Conservation (phyloP, 352 stramenopile species). For the Phytophthora fragariaefolia region DNA sequence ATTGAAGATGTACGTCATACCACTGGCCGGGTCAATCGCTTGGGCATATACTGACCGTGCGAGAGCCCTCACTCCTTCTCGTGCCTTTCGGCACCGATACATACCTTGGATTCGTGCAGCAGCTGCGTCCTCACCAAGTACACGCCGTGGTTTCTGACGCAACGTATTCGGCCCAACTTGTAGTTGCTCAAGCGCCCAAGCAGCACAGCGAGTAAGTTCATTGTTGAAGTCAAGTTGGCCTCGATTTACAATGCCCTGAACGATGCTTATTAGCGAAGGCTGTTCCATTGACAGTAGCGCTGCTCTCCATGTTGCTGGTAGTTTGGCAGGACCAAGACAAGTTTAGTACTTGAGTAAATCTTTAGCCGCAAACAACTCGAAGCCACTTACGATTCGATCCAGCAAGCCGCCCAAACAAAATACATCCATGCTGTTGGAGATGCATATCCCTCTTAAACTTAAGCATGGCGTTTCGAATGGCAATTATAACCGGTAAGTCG, state of each 20-base stretch:
- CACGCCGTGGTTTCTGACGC: conserved; percentile 10
- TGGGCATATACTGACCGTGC: conserved; percentile 50
- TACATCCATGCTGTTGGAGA: conserved; percentile 43
- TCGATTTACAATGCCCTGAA: conserved; percentile 22
- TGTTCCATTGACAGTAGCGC: conserved; percentile 27
- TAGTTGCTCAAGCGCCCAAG: conserved; percentile 45
- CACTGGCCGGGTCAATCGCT: conserved; percentile 52
- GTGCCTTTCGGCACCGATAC: conserved; percentile 64
- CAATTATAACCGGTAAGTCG: conserved; percentile 36
- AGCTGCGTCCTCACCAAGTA: conserved; percentile 38
- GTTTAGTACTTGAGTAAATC: too few relatives aligned
- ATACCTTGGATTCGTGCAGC: conserved; percentile 59
- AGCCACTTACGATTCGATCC: conserved; percentile 27
- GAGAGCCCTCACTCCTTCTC: conserved; percentile 40
- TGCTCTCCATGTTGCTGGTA: conserved; percentile 43
- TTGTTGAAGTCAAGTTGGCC: conserved; percentile 24
- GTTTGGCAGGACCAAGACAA: background rate
- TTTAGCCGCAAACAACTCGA: too few relatives aligned
- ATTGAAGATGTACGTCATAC: conserved; percentile 64
- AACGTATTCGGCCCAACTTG: conserved; percentile 21
- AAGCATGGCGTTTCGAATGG: conserved; percentile 48
- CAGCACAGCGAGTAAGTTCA: conserved; percentile 32
- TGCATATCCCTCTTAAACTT: conserved; percentile 57
- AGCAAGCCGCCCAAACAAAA: conserved; percentile 58
- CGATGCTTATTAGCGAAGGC: conserved; percentile 31